phyloP scores from a whole-genome alignment of 1,284 basidiomycete species.

The Tausonia pullulans region DNA sequence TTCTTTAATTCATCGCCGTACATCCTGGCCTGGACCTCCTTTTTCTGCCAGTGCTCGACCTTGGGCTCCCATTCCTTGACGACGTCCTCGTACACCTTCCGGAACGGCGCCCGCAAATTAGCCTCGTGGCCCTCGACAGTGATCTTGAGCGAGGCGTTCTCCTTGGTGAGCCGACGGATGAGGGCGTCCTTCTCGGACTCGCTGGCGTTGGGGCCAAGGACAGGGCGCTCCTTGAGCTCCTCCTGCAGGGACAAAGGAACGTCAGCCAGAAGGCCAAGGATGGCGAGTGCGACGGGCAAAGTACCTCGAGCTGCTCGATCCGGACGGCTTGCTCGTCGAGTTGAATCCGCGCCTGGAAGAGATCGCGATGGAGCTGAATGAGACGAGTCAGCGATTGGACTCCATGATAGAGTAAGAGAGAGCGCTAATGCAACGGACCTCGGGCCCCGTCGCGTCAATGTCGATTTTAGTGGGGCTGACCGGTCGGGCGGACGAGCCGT shows the following conservation, averaged over 20 bases:
- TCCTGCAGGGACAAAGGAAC: constrained; percentile 43
- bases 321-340: constrained; percentile 65
- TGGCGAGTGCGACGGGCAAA: not conserved
- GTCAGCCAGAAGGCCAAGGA: not conserved
- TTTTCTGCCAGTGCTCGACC: constrained; percentile 38
- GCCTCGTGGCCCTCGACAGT: constrained; percentile 57
- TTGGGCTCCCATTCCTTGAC: constrained; percentile 61
- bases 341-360: constrained; percentile 59
- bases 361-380: constrained; percentile 65
- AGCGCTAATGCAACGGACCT: constrained; percentile 39
- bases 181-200: constrained; percentile 59
- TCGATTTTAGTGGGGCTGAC: constrained; percentile 69
- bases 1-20: constrained; percentile 10
- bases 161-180: constrained; percentile 54
- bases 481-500: constrained; percentile 47
- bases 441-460: constrained; percentile 71
- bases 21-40: constrained; percentile 8
- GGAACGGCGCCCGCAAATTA: constrained; percentile 54
- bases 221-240: constrained; percentile 51
- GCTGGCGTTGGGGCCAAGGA: constrained; percentile 46
- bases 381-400: not conserved
- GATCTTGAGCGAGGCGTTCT: constrained; percentile 58
- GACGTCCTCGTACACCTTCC: constrained; percentile 64
- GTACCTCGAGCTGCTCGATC: constrained; percentile 42
- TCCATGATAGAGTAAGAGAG: not conserved